A percentile compares a stretch with the other conserved stretches of the same genome.
phyloP scores from a whole-genome alignment of 768 basidiomycete species.

The Kwoniella bestiolae region DNA sequence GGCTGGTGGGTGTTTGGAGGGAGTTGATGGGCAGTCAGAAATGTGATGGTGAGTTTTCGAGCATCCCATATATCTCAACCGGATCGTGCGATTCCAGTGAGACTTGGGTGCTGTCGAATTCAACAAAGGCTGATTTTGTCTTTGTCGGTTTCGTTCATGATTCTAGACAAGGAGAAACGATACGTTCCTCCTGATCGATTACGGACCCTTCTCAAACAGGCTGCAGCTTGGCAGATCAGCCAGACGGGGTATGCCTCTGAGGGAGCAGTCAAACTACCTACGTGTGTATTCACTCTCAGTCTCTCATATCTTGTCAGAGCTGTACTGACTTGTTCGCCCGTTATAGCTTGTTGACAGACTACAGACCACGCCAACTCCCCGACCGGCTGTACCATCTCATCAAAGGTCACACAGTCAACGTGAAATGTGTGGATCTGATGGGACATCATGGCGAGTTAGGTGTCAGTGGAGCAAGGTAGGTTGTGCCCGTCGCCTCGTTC shows the following conservation, averaged over 20 bases:
- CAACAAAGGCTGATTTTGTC: too few species aligned
- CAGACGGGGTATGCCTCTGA: conserved; percentile 13
- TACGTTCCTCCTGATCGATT: conserved; percentile 37
- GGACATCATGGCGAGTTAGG: conserved; percentile 28
- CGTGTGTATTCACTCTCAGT: conserved; percentile 26
- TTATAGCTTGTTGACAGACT: conserved; percentile 49
- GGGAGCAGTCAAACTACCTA: conserved; percentile 22
- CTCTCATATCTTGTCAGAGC: not conserved
- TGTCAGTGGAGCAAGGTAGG: conserved; percentile 51
- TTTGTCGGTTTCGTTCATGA: too few species aligned
- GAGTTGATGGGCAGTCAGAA: conserved; percentile 37
- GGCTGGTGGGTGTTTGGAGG: conserved; percentile 46
- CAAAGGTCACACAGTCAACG: conserved; percentile 43
- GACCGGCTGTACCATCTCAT: conserved; percentile 30
- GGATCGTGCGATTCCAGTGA: too few species aligned
- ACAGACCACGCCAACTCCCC: conserved; percentile 42
- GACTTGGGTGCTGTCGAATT: too few species aligned
- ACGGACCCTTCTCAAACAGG: conserved; percentile 47
- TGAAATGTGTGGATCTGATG: conserved; percentile 51
- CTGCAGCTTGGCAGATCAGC: conserved; percentile 51
- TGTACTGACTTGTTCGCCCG: conserved; percentile 7
- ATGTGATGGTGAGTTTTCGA: conserved; percentile 24
- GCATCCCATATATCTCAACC: too few species aligned
- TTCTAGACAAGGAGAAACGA: conserved; percentile 12
- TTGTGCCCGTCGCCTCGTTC: too few species aligned